phyloP scores from a whole-genome alignment of 202 grass and related monocot genomes.

The Zizania palustris region DNA sequence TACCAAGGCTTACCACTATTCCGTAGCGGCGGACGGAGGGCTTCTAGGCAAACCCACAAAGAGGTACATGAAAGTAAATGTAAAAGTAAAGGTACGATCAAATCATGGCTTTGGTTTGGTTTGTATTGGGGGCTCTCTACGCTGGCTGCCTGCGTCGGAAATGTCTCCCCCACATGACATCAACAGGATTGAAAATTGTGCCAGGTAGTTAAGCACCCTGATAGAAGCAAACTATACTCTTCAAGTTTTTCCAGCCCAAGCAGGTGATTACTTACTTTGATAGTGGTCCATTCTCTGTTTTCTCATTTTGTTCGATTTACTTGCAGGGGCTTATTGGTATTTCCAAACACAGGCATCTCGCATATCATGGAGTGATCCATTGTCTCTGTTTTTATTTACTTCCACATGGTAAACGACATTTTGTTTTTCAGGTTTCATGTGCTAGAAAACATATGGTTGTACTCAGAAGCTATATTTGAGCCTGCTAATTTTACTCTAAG shows the following conservation, averaged over 20 bases:
- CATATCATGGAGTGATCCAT: slow-evolving; percentile 25
- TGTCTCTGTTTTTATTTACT: slow-evolving; percentile 26
- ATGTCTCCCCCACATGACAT: no score
- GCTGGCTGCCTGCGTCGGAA: no score
- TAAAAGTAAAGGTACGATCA: no score
- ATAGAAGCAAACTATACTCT: slow-evolving; percentile 14
- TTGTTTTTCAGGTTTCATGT: slow-evolving; percentile 2
- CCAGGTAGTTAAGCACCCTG: slow-evolving; percentile 11
- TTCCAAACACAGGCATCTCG: slow-evolving; percentile 17
- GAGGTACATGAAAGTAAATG: no score
- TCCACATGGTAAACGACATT: no score
- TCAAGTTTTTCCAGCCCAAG: slow-evolving; percentile 21
- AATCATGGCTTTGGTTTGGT: no score
- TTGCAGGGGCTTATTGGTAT: slow-evolving; percentile 18
- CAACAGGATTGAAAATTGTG: neutral
- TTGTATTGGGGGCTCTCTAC: no score
- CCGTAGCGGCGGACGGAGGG: no score
- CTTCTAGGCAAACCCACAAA: no score
- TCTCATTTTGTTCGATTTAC: slow-evolving; percentile 17
- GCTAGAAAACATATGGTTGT: slow-evolving; percentile 18
- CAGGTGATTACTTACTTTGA: slow-evolving; percentile 13
- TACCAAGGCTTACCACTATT: no score
- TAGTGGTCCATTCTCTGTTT: slow-evolving; percentile 8
- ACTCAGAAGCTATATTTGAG: slow-evolving; percentile 17
- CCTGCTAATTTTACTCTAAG: slow-evolving; percentile 1